Evolutionary conservation across 2,329 filamentous ascomycete species (phyloP).

Genomic region (Aspergillus ochraceus): DNA sequence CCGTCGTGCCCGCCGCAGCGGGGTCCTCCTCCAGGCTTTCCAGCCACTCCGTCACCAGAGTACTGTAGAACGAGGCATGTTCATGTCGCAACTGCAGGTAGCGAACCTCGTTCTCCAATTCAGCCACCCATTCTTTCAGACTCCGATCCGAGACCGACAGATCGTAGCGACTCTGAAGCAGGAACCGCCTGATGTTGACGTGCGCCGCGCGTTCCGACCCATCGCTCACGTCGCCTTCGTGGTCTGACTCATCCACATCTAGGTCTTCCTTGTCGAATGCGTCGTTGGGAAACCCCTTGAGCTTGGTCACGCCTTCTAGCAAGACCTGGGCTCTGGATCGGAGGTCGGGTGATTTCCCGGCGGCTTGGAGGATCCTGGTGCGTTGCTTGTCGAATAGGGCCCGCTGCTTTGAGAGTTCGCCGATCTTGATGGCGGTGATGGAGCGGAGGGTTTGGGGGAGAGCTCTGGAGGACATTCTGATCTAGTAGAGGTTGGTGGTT

Average conservation of each 20-base stretch:
- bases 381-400: conserved; percentile 52
- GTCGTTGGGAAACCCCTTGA: conserved; percentile 39
- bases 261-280: conserved; percentile 36
- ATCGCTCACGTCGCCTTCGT: conserved; percentile 12
- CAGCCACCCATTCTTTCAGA: conserved; percentile 49
- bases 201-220: conserved; percentile 28
- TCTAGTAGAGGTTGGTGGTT: background rate
- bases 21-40: conserved; percentile 32
- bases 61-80: conserved; percentile 58
- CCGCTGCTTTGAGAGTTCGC: conserved; percentile 56
- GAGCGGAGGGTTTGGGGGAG: conserved; percentile 56
- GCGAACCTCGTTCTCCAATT: conserved; percentile 49
- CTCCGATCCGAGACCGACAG: conserved; percentile 51
- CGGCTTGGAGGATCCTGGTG: conserved; percentile 38
- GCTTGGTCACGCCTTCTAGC: conserved; percentile 37
- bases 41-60: conserved; percentile 58
- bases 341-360: conserved; percentile 28
- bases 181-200: conserved; percentile 51
- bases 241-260: conserved; percentile 10
- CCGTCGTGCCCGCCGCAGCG: conserved; percentile 7
- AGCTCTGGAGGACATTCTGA: conserved; percentile 33
- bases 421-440: conserved; percentile 58
- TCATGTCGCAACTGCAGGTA: conserved; percentile 56
- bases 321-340: conserved; percentile 34
- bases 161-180: conserved; percentile 56